Evolutionary conservation across 2,329 filamentous ascomycete genomes (phyloP), one percentile per base, ranked within the genome.

Genomic region (Ophiostoma montium): DNA sequence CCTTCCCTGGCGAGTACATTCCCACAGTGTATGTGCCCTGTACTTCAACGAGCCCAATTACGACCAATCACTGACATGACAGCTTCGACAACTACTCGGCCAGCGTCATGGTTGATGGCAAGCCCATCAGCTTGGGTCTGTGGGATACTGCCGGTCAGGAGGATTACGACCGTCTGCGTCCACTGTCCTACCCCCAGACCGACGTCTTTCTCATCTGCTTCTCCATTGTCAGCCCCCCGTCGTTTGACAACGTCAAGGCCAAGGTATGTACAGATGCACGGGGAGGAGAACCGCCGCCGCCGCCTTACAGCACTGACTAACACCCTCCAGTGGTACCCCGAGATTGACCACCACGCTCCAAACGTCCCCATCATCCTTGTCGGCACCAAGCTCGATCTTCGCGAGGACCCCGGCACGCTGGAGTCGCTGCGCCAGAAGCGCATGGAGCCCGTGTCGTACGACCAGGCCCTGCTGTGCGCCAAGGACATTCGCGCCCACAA

Each of bases 71-170:
- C 35, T 41, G 15, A 33, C 41, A 1, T 2, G 10, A 18, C 58
- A 95, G 88, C 55, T 96, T 96, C 69, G 90, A 96, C 66, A 98
- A 98, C 72, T 96, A 96, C 74, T 95, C 90, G 35, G 92, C 92
- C 56, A 95, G 88, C 72, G 92, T 98, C 50, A 95, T 95, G 86
- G 92, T 96, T 50, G 92, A 96, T 72, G 88, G 89, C 61, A 94
- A 94, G 72, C 90, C 90, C 53, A 95, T 96, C 70, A 95, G 88
- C 68, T 70, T 98, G 59, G 92, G 90, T 58, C 72, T 98, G 31
- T 96, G 92, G 90, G 90, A 98, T 84, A 98, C 90, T 57, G 90
- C 90, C 57, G 90, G 90, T 62, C 92, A 96, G 72, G 90, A 96
- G 71, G 90, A 96, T 75, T 96, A 96, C 71, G 90, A 96, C 65